Evolutionary conservation across 2,329 filamentous ascomycete genomes (phyloP), one percentile per base, ranked within the genome.

Genomic region (Penicillium sumatraense): DNA sequence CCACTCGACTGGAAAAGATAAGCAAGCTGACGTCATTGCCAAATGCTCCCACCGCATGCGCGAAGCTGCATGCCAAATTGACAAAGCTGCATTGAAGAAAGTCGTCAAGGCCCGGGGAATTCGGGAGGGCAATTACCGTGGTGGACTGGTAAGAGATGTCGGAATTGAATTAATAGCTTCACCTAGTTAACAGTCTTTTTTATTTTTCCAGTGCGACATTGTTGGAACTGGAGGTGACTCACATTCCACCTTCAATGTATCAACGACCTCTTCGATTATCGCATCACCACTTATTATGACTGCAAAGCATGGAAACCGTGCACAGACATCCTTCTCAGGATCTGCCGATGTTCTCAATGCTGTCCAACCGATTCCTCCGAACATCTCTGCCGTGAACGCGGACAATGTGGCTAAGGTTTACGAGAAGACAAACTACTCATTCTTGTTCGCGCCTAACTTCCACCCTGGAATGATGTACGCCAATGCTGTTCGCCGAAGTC

Each of bases 171-270:
- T 20, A 23, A 13, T n/a, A n/a, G 23, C 18, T n/a, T 18, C 8
- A 35, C 21, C n/a, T 14, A 2, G n/a, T n/a, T 46, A 27, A 54
- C 31, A 6, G 3, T 38, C 10, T 5, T 38, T 21, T 7, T n/a
- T 41, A 11, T 47, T 5, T n/a, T n/a, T n/a, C n/a, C n/a, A 86
- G 83, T 87, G 93, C 72, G 95, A 99, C 74, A 98, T 99, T 72
- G 95, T 99, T 55, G 95, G 95, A 64, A 99, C 95, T 7, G 95
- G 95, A 63, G 95, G 95, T 69, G 95, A 99, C 78, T 89, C 89
- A 18, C 93, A 98, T 81, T 91, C 96, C 75, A 99, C 95, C 29
- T 99, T 96, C 86, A 99, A 99, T 75, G 93, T 99, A 72, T 95
- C 89, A 65, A 99, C 95, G 4, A 96, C 95, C 6, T 86, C 95